These are phyloP conservation scores for Phytophthora palmivora DNA, from an alignment of 352 stramenopile genomes.

Conservation along the genomic window DNA sequence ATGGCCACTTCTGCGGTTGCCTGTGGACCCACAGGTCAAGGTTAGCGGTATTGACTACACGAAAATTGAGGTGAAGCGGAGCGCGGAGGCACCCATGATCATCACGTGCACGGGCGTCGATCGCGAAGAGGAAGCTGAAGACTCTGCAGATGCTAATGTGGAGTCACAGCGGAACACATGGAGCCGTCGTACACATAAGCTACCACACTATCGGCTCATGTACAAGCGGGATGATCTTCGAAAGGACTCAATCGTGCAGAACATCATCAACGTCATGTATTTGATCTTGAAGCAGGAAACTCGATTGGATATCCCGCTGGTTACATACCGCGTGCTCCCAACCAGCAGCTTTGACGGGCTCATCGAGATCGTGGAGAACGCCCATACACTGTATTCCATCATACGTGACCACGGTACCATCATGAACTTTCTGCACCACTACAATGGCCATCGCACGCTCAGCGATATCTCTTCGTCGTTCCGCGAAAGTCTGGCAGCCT, in stretches of 20 bases:
- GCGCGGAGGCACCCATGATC: constrained; percentile 83
- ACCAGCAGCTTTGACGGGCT: constrained; percentile 86
- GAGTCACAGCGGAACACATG: constrained; percentile 49
- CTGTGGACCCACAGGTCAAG: constrained; percentile 79
- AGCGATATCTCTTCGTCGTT: constrained; percentile 88
- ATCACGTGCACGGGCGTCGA: constrained; percentile 81
- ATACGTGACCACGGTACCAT: constrained; percentile 85
- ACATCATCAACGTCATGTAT: constrained; percentile 93
- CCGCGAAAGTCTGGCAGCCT: constrained; percentile 95
- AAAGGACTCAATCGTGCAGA: constrained; percentile 87
- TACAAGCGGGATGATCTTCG: constrained; percentile 89
- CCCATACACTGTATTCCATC: constrained; percentile 87
- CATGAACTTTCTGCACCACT: constrained; percentile 87
- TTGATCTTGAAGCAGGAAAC: constrained; percentile 88
- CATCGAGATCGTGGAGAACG: constrained; percentile 90
- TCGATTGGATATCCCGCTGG: constrained; percentile 76
- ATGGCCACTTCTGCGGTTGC: constrained; percentile 58
- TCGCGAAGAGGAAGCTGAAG: constrained; percentile 68
- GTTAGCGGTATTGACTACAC: constrained; percentile 75
- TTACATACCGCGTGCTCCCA: constrained; percentile 88
- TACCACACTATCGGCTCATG: constrained; percentile 82
- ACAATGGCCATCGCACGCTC: constrained; percentile 87
- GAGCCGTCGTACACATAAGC: constrained; percentile 34
- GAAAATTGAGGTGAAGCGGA: constrained; percentile 83
- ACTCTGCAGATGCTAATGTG: constrained; percentile 24